These are phyloP conservation scores for Citropsis articulata DNA, from an alignment of 345 rosid genomes.

Conservation along the genomic window DNA sequence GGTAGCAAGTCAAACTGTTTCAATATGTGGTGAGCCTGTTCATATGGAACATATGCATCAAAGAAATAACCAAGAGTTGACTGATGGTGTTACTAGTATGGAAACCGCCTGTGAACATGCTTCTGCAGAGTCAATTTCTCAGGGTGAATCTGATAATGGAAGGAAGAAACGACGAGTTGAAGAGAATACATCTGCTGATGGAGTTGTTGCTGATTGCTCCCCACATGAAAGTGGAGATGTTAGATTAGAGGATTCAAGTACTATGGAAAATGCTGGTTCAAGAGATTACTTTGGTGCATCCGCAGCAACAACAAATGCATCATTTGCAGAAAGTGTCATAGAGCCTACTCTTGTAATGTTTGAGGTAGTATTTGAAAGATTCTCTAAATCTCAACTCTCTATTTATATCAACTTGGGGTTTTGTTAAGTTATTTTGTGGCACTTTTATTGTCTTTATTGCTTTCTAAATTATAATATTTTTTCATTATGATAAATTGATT, in stretches of 20 bases:
- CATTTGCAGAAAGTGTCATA: conserved; percentile 74
- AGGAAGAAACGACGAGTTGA: conserved; percentile 61
- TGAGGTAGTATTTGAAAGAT: conserved; percentile 55
- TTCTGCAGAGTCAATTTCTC: conserved; percentile 36
- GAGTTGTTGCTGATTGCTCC: conserved; percentile 38
- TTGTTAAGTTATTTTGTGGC: background rate
- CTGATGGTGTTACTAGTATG: conserved; percentile 50
- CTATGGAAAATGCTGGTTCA: conserved; percentile 38
- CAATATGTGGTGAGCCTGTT: conserved; percentile 37
- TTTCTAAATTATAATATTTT: background rate
- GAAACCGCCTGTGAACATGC: conserved; percentile 50
- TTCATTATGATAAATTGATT: background rate
- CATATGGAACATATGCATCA: conserved; percentile 44
- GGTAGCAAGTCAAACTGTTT: conserved; percentile 21
- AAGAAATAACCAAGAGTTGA: conserved; percentile 41
- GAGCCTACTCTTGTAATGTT: conserved; percentile 96
- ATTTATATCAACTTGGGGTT: background rate
- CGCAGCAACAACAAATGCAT: conserved; percentile 56
- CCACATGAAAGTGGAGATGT: conserved; percentile 41
- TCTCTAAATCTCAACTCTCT: conserved; percentile 7
- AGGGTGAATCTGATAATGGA: conserved; percentile 51
- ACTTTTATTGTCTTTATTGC: background rate
- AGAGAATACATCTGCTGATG: conserved; percentile 47
- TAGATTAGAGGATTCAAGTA: conserved; percentile 45
- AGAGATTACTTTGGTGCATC: conserved; percentile 47